phyloP scores from a whole-genome alignment of 306 rosid genomes.

The Fragaria vesca region DNA sequence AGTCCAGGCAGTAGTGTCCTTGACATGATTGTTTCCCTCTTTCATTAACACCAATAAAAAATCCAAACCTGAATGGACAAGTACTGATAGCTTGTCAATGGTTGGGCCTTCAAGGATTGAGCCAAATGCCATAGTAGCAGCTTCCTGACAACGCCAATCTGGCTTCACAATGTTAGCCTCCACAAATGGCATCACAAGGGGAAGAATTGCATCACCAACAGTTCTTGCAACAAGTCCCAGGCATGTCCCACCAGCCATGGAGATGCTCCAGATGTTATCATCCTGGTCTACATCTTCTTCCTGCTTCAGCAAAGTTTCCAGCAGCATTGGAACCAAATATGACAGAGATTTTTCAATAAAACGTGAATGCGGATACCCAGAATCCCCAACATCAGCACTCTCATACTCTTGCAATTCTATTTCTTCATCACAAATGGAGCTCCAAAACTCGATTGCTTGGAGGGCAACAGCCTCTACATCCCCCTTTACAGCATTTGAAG shows the following conservation, averaged over 20 bases:
- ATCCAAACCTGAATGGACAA: conserved; percentile 34
- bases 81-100: conserved; percentile 22
- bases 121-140: conserved; percentile 40
- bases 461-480: conserved; percentile 37
- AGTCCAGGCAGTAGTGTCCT: conserved; percentile 44
- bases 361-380: conserved; percentile 23
- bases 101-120: conserved; percentile 40
- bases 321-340: conserved; percentile 35
- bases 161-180: conserved; percentile 35
- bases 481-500: conserved; percentile 37
- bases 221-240: conserved; percentile 36
- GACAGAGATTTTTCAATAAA: conserved; percentile 36
- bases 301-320: conserved; percentile 38
- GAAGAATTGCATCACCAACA: conserved; percentile 33
- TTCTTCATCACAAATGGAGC: conserved; percentile 41
- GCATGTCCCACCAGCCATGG: conserved; percentile 47
- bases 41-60: conserved; percentile 30
- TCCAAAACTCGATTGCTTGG: conserved; percentile 45
- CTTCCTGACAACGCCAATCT: conserved; percentile 43
- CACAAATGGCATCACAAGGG: conserved; percentile 43
- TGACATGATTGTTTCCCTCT: conserved; percentile 36
- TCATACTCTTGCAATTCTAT: conserved; percentile 38
- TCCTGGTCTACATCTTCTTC: conserved; percentile 42
- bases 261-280: conserved; percentile 32
- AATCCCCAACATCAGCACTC: conserved; percentile 24